These are phyloP conservation scores for Neoboletus subvelutipes DNA, from an alignment of 768 basidiomycete species.

Conservation along the genomic window DNA sequence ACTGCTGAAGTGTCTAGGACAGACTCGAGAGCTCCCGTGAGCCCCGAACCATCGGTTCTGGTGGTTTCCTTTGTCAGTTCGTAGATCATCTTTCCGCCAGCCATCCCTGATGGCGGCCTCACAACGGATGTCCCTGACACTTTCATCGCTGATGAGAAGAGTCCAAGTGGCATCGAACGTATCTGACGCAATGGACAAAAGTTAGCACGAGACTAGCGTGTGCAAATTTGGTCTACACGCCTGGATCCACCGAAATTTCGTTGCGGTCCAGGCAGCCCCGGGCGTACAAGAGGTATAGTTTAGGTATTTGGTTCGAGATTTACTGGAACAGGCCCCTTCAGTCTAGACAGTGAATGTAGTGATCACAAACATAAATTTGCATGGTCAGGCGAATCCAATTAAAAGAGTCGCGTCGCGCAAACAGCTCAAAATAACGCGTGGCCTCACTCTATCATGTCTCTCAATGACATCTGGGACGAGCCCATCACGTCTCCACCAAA, in stretches of 20 bases:
- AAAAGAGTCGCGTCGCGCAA: constrained; percentile 13
- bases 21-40: neutral
- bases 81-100: neutral
- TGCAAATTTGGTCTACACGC: neutral
- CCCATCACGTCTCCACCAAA: constrained; percentile 35
- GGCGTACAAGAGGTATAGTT: neutral
- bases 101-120: neutral
- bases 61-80: neutral
- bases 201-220: neutral
- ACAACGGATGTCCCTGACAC: neutral
- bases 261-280: neutral
- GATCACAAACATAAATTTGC: too few relatives aligned
- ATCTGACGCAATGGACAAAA: neutral
- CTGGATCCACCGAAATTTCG: neutral
- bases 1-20: neutral
- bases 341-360: neutral
- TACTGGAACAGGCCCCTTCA: too few relatives aligned
- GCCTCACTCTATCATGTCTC: constrained; percentile 26
- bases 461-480: constrained; percentile 64
- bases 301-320: neutral
- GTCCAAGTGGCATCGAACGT: neutral
- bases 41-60: neutral
- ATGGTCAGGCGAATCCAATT: too few relatives aligned
- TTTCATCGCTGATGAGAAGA: neutral
- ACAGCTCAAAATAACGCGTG: constrained; percentile 31